phyloP scores from a whole-genome alignment of 2,329 filamentous ascomycete genomes.

The Colletotrichum endophyticum region DNA sequence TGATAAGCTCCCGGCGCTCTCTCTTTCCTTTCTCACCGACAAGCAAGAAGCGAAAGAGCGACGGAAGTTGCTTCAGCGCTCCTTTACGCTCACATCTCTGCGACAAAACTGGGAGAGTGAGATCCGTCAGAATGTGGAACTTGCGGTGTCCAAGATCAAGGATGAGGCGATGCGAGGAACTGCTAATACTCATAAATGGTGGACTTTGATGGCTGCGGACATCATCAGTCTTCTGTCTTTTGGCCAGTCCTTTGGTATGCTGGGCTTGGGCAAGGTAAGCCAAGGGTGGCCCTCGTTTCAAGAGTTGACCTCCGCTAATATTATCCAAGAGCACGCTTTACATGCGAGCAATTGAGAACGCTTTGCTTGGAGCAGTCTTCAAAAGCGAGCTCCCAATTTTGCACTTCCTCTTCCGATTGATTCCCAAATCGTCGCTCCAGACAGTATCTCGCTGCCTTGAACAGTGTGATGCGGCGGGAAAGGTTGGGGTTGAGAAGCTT shows the following conservation, averaged over 20 bases:
- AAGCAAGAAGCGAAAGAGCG: background rate
- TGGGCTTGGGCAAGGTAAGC: slow-evolving; percentile 52
- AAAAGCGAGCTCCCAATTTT: background rate
- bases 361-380: background rate
- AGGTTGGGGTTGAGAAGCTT: background rate
- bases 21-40: background rate
- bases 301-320: background rate
- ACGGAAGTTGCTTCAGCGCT: slow-evolving; percentile 44
- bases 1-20: background rate
- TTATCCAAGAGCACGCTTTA: slow-evolving; percentile 32
- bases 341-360: background rate
- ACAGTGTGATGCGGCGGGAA: background rate
- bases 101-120: slow-evolving; percentile 29
- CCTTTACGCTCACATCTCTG: slow-evolving; percentile 41
- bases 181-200: slow-evolving; percentile 58
- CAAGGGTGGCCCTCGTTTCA: rapidly evolving
- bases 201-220: slow-evolving; percentile 58
- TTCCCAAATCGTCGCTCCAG: background rate
- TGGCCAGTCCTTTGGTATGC: slow-evolving; percentile 56
- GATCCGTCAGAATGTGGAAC: slow-evolving; percentile 37
- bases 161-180: slow-evolving; percentile 43
- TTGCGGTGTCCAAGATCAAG: slow-evolving; percentile 47
- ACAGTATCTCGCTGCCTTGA: background rate
- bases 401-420: background rate
- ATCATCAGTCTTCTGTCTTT: slow-evolving; percentile 59